These are phyloP conservation scores for Daldinia concentrica DNA, from an alignment of 495 filamentous ascomycete species.

Conservation along the genomic window DNA sequence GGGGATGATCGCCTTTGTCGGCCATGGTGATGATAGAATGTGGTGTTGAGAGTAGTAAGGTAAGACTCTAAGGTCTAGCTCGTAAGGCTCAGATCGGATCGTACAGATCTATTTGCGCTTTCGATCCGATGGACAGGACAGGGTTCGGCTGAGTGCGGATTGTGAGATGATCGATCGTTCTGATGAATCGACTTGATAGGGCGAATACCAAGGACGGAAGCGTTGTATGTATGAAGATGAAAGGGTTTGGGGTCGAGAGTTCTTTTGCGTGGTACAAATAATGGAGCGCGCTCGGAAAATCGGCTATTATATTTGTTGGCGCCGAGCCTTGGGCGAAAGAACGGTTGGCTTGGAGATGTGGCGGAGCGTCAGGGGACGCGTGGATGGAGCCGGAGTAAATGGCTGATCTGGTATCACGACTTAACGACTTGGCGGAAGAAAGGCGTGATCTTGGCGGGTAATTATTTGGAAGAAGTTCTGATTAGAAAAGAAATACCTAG, in stretches of 20 bases:
- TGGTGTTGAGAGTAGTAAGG: background rate
- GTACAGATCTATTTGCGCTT: background rate
- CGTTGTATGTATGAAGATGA: background rate
- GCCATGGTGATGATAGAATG: constrained; percentile 41
- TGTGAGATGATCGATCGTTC: background rate
- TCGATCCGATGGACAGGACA: background rate
- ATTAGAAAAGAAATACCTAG: background rate
- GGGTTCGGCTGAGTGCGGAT: background rate
- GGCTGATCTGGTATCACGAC: background rate
- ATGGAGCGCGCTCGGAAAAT: constrained; percentile 23
- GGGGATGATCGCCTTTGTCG: constrained; percentile 54
- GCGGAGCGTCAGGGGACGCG: constrained; percentile 35
- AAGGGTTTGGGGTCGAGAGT: background rate
- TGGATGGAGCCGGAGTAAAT: constrained; percentile 1
- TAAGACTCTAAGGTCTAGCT: background rate
- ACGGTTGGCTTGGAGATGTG: constrained; percentile 19
- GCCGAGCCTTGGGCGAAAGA: constrained; percentile 24
- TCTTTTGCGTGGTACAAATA: constrained; percentile 26
- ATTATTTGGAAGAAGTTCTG: background rate
- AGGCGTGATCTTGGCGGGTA: background rate
- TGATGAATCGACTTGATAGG: background rate
- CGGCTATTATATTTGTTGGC: constrained; percentile 26
- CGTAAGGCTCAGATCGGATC: background rate
- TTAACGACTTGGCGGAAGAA: background rate
- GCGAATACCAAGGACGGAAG: background rate